These are phyloP conservation scores for Candida adriatica DNA, from an alignment of 805 yeast genomes.

Conservation along the genomic window DNA sequence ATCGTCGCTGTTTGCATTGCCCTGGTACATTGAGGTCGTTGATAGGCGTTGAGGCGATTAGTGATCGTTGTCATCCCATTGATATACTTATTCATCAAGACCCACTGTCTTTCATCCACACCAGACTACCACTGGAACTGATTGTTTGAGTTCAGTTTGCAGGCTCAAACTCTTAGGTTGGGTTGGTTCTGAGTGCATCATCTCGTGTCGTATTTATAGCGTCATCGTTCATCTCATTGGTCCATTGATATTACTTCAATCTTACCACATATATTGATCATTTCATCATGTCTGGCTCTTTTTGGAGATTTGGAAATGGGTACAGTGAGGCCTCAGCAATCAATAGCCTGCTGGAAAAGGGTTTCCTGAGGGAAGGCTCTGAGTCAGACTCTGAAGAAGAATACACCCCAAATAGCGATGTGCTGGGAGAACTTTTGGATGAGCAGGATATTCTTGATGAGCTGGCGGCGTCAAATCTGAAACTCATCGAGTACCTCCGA, in stretches of 20 bases:
- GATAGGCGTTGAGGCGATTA: too few species aligned
- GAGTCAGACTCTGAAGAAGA: slow-evolving; percentile 14
- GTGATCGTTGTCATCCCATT: too few species aligned
- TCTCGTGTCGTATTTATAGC: too few species aligned
- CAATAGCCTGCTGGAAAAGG: slow-evolving; percentile 36
- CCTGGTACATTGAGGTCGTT: too few species aligned
- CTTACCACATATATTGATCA: not conserved
- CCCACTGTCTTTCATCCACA: too few species aligned
- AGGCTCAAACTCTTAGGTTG: too few species aligned
- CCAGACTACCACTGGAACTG: too few species aligned
- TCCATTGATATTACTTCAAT: not conserved
- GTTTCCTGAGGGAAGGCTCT: slow-evolving; percentile 32
- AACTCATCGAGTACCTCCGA: slow-evolving; percentile 70
- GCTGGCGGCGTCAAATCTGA: slow-evolving; percentile 61
- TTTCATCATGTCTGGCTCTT: slow-evolving; percentile 35
- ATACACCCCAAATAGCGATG: slow-evolving; percentile 34
- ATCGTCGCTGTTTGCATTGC: too few species aligned
- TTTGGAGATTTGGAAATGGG: slow-evolving; percentile 58
- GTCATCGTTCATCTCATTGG: too few species aligned
- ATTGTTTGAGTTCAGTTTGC: too few species aligned
- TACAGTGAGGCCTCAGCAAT: slow-evolving; percentile 49
- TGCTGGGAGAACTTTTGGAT: slow-evolving; percentile 57
- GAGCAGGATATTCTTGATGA: slow-evolving; percentile 73
- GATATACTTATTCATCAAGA: too few species aligned
- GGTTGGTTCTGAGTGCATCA: too few species aligned